Conservation (phyloP, 2,329 filamentous ascomycete species). For the Cladosporium sp. region DNA sequence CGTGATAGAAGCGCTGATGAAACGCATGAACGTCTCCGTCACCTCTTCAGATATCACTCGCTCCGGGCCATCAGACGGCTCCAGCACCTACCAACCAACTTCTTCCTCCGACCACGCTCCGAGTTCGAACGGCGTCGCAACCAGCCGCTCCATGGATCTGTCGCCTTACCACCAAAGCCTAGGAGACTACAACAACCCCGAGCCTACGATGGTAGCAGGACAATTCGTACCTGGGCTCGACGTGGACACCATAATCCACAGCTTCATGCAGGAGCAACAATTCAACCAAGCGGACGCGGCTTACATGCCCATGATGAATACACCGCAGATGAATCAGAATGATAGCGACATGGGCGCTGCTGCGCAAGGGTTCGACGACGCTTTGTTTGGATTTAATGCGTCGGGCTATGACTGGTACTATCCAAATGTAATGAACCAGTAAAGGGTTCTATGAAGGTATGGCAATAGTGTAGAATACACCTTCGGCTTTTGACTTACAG, state of each 20-base stretch:
- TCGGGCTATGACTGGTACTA: constrained; percentile 20
- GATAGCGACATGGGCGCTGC: neutral
- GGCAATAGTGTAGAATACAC: neutral
- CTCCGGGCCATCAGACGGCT: neutral
- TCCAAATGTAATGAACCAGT: neutral
- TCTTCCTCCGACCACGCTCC: neutral
- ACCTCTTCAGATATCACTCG: neutral
- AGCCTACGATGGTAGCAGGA: constrained; percentile 19
- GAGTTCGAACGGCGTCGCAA: neutral
- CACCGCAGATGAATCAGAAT: neutral
- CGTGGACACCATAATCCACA: constrained; percentile 41
- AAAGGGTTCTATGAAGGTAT: neutral
- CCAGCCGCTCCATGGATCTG: neutral
- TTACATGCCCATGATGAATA: constrained; percentile 1
- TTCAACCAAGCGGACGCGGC: neutral
- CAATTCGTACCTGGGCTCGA: constrained; percentile 34
- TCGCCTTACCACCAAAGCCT: neutral
- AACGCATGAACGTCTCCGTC: constrained; percentile 36
- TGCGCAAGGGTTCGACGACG: constrained; percentile 24
- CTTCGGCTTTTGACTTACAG: no score
- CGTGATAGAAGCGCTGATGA: constrained; percentile 46
- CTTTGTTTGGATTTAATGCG: constrained; percentile 34
- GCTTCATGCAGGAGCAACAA: constrained; percentile 35
- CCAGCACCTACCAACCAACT: neutral
- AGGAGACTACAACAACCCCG: constrained; percentile 3